Evolutionary conservation across 768 basidiomycete genomes (phyloP), one percentile per base, ranked within the genome.

Genomic region (Lyophyllum shimeji): DNA sequence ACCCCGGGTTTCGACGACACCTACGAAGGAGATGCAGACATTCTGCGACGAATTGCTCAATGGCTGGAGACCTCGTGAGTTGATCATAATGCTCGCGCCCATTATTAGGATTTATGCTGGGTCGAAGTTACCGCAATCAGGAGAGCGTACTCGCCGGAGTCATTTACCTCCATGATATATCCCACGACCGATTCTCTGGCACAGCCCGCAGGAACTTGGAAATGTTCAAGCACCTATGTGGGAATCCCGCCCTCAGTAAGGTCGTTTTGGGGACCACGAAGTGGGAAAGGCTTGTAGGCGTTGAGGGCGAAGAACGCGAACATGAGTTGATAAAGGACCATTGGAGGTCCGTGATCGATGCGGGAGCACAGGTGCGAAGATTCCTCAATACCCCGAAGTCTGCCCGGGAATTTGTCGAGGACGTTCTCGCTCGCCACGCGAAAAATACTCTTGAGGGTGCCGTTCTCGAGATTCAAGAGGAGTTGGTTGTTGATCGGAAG

Each of bases 1-100:
- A 64, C 63, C 9, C 65, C 65, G 13, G 63, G 65, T 1, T 64
- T 66, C 42, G 65, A 65, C 21, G 57, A 65, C 47, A 65, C 63
- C 2, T 33, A 50, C 29, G 48, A 47, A 21, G 49, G 37, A 12
- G 65, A 68, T 48, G 44, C 29, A 12, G 65, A 62, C 18, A 60
- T 65, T 23, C 43, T 66, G 40, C 42, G 52, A 12, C 51, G 54
- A 17, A 64, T 68, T 46, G 51, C 59, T 17, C 45, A 50, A 8
- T 68, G 65, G 65, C 42, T 65, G 7, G 47, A n/a, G 17, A n/a
- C 18, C 12, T 40, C 46, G 54, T 55, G 18, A 47, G 54, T 47
- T 25, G 11, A 34, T 29, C 12, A 3, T 37, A 49, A 33, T 27
- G 21, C 7, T 17, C 11, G 3, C 12, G 31, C 21, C 17, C 27